Evolutionary conservation across 2,329 filamentous ascomycete species (phyloP).

Genomic region (Fusarium sp.): DNA sequence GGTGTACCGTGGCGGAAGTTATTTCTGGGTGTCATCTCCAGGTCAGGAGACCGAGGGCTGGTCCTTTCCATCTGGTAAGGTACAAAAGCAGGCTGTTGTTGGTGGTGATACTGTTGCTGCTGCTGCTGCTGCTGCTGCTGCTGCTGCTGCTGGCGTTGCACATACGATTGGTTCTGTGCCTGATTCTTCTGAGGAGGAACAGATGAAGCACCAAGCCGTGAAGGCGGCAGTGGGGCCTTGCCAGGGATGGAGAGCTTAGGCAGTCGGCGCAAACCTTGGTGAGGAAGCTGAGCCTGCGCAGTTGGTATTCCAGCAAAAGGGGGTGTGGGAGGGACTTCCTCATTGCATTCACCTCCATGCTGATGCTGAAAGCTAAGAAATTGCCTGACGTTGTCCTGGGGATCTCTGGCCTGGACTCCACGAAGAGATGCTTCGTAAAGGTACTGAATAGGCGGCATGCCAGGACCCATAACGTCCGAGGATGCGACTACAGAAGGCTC

Average conservation of each 20-base stretch:
- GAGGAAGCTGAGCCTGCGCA: conserved; percentile 57
- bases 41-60: conserved; percentile 64
- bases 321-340: conserved; percentile 74
- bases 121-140: conserved; percentile 12
- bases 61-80: conserved; percentile 65
- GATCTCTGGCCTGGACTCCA: conserved; percentile 77
- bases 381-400: conserved; percentile 92
- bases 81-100: conserved; percentile 51
- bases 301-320: conserved; percentile 70
- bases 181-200: conserved; percentile 44
- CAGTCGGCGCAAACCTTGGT: conserved; percentile 66
- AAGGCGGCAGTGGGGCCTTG: conserved; percentile 47
- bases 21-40: conserved; percentile 63
- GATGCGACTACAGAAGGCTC: conserved; percentile 89
- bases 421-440: conserved; percentile 80
- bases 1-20: conserved; percentile 85
- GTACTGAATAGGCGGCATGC: conserved; percentile 71
- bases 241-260: conserved; percentile 72
- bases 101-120: conserved; percentile 5
- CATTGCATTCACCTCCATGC: conserved; percentile 60
- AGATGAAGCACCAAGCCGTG: conserved; percentile 44
- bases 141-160: conserved; percentile 25
- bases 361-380: conserved; percentile 82
- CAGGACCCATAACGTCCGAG: conserved; percentile 86
- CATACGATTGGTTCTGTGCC: conserved; percentile 39